Conservation (phyloP, 164 flowering plant species). For the Magnolia kwangsiensis region DNA sequence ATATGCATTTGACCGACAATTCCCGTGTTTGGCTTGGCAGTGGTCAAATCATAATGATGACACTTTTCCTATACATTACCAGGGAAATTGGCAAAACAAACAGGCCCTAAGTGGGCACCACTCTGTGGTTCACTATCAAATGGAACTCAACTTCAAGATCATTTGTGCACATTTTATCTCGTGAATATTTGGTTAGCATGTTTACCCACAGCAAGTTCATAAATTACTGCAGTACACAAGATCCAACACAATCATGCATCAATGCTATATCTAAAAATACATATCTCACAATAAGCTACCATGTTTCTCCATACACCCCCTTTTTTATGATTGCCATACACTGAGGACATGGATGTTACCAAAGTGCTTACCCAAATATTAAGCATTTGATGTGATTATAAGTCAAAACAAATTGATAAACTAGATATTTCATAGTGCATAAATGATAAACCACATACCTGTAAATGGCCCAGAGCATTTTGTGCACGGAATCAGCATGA, state of each 20-base stretch:
- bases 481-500: constrained; percentile 93
- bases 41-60: no score
- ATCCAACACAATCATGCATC: neutral
- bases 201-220: no score
- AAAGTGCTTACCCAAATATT: neutral
- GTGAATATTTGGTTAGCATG: no score
- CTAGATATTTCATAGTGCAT: neutral
- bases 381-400: neutral
- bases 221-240: neutral
- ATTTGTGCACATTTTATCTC: no score
- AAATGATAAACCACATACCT: constrained; percentile 44
- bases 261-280: neutral
- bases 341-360: neutral
- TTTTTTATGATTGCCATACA: neutral
- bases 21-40: no score
- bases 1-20: no score
- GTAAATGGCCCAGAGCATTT: constrained; percentile 77
- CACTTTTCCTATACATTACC: no score
- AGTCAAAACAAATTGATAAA: neutral
- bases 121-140: no score
- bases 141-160: no score
- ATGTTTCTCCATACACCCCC: neutral
- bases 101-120: no score
- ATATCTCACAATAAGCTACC: neutral
- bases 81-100: no score